Evolutionary conservation across 805 yeast species (phyloP).

Genomic region (Ogataea paraovalis): DNA sequence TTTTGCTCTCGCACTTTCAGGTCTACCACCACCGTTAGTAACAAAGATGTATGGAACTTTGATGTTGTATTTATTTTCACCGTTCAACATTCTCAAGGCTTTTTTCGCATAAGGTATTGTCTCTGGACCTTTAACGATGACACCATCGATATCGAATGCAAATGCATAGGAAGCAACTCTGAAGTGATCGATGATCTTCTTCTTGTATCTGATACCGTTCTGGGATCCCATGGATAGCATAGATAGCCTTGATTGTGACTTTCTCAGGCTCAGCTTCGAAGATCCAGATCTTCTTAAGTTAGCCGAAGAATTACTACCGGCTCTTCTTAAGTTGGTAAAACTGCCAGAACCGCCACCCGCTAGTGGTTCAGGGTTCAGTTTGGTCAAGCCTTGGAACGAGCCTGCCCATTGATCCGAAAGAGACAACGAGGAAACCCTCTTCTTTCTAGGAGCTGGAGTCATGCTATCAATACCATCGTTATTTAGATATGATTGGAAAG

Average conservation of each 20-base stretch:
- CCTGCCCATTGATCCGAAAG: constrained; percentile 67
- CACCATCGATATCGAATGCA: constrained; percentile 93
- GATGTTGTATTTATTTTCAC: constrained; percentile 72
- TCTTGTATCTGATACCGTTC: constrained; percentile 42
- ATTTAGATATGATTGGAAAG: constrained; percentile 50
- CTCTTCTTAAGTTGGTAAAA: neutral
- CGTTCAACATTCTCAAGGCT: constrained; percentile 70
- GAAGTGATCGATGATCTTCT: constrained; percentile 57
- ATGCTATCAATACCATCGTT: constrained; percentile 71
- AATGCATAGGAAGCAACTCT: constrained; percentile 82
- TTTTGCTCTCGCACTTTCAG: constrained; percentile 68
- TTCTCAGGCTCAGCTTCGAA: constrained; percentile 14
- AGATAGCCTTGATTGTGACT: constrained; percentile 25
- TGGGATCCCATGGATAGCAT: constrained; percentile 24
- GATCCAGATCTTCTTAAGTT: constrained; percentile 17
- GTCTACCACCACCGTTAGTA: constrained; percentile 91
- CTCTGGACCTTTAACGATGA: constrained; percentile 77
- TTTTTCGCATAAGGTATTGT: constrained; percentile 77
- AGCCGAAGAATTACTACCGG: constrained; percentile 14
- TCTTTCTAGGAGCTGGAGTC: constrained; percentile 57
- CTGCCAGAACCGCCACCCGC: constrained; percentile 15
- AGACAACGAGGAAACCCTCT: constrained; percentile 62
- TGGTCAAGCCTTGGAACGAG: constrained; percentile 20
- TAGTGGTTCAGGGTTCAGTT: constrained; percentile 8
- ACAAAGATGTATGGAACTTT: constrained; percentile 80